Base-by-base conservation (phyloP, 345 rosid species). In the Eucalyptus camaldulensis region DNA sequence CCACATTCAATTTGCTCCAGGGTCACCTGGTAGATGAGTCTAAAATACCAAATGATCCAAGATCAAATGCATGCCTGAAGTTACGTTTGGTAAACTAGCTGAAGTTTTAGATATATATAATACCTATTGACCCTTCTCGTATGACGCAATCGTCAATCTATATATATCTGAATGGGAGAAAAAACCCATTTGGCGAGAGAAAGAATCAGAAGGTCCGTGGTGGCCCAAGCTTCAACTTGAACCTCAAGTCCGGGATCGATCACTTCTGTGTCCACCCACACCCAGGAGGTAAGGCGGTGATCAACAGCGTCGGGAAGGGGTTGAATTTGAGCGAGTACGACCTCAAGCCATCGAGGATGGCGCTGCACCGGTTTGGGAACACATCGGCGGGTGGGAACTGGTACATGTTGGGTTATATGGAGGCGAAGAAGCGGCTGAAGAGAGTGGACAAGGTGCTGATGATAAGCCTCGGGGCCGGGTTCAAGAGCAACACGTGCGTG, bases 331-430 rank as follows among this genome's bases (percentile, higher is more conserved):
- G 69, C 31, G 96, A 95, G 49, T 90, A 91, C 24, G 98, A 96
- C 51, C 89, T 95, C 6, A 97, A 97, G 91, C 99, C 99, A 14
- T 89, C 99, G 13, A 90, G 96, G 90, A 97, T 97, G 99, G 91
- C 98, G 6, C 94, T 95, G 43, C 95, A 95, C 90, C 89, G 97
- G 65, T 97, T 91, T 13, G 97, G 99, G 21, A 97, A 97, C 90
- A 97, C 99, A 3, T 96, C 99, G 1, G 96, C 97, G 0, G 93
- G 98, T 25, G 96, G 99, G 29, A 92, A 96, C 4, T 96, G 99
- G 99, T 97, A 97, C 89, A 98, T 95, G 86, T 88, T 93, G 44
- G 94, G 95, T 15, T 95, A 95, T 80, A 91, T 94, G 96, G 95
- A 95, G 88, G 96, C 96, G 27, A 93, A 94, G 90, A 94, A 94